Percentiles rank a stretch among this genome's conserved stretches.
phyloP scores from a whole-genome alignment of 2,329 filamentous ascomycete genomes.

The Hymenoscyphus fraxineus region DNA sequence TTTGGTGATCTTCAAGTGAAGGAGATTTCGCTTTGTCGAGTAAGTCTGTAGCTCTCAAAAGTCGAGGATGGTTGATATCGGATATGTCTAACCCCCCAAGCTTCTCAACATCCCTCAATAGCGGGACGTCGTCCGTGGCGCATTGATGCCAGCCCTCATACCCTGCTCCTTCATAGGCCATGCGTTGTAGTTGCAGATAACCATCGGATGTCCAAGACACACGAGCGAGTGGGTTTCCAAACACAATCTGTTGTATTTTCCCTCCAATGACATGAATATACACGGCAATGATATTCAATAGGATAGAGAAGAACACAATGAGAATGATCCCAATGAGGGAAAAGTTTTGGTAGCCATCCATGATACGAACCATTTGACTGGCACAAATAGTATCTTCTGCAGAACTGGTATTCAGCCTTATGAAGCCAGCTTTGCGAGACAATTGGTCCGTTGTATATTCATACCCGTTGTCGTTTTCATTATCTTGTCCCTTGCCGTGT shows the following conservation, averaged over 20 bases:
- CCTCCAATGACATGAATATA: conserved; percentile 14
- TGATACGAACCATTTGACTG: conserved; percentile 18
- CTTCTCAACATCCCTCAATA: not conserved
- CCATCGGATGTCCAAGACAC: conserved; percentile 18
- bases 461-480: not conserved
- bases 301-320: conserved; percentile 13
- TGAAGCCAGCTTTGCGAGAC: not conserved
- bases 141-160: conserved; percentile 10
- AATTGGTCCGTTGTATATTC: too few relatives aligned
- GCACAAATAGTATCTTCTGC: conserved; percentile 11
- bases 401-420: not conserved
- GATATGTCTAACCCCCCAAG: conserved; percentile 3
- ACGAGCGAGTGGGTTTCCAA: conserved; percentile 7
- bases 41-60: not conserved
- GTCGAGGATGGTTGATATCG: conserved; percentile 3
- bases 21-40: too few relatives aligned
- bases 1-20: not conserved
- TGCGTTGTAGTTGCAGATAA: conserved; percentile 20
- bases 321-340: conserved; percentile 15
- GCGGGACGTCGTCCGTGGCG: not conserved
- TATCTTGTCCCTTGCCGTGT: conserved; percentile 34
- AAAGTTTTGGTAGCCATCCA: conserved; percentile 21
- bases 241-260: conserved; percentile 6
- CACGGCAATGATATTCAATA: conserved; percentile 12
- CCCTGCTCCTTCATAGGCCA: conserved; percentile 22